Evolutionary conservation across 2,329 filamentous ascomycete genomes (phyloP).

Genomic region (Fusarium siculi): DNA sequence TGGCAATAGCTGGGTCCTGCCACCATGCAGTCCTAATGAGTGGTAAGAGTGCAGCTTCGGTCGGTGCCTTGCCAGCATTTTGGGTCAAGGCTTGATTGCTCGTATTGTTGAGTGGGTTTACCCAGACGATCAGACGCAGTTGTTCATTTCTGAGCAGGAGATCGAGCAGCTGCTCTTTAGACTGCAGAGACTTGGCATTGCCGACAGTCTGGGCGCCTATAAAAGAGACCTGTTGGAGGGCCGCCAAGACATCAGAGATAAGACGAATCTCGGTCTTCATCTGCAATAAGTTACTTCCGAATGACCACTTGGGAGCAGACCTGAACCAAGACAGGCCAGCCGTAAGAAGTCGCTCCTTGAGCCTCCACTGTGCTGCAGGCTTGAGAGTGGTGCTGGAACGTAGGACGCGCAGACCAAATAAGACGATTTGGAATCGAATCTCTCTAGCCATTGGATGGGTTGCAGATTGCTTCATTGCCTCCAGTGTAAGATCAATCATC

Average conservation of each 20-base stretch:
- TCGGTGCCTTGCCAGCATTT: slow-evolving; percentile 52
- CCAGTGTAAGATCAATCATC: slow-evolving; percentile 80
- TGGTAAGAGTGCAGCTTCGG: slow-evolving; percentile 63
- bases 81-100: slow-evolving; percentile 52
- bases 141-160: slow-evolving; percentile 87
- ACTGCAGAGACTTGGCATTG: slow-evolving; percentile 72
- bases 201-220: slow-evolving; percentile 65
- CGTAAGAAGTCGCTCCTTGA: slow-evolving; percentile 90
- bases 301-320: slow-evolving; percentile 87
- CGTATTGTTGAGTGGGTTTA: slow-evolving; percentile 78
- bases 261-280: slow-evolving; percentile 91
- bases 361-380: slow-evolving; percentile 75
- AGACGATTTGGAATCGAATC: slow-evolving; percentile 86
- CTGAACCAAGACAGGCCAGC: slow-evolving; percentile 91
- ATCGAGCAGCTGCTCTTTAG: slow-evolving; percentile 86
- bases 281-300: slow-evolving; percentile 92
- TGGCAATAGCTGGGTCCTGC: slow-evolving; percentile 85
- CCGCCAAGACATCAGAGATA: slow-evolving; percentile 76
- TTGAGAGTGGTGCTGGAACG: slow-evolving; percentile 75
- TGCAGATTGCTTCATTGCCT: slow-evolving; percentile 75
- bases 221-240: slow-evolving; percentile 71
- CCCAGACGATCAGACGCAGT: slow-evolving; percentile 86
- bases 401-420: slow-evolving; percentile 84
- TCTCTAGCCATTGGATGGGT: slow-evolving; percentile 91
- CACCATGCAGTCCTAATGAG: slow-evolving; percentile 87